These are phyloP conservation scores for Coelastrella sp. DNA, from an alignment of 139 green algal genomes.

Conservation along the genomic window DNA sequence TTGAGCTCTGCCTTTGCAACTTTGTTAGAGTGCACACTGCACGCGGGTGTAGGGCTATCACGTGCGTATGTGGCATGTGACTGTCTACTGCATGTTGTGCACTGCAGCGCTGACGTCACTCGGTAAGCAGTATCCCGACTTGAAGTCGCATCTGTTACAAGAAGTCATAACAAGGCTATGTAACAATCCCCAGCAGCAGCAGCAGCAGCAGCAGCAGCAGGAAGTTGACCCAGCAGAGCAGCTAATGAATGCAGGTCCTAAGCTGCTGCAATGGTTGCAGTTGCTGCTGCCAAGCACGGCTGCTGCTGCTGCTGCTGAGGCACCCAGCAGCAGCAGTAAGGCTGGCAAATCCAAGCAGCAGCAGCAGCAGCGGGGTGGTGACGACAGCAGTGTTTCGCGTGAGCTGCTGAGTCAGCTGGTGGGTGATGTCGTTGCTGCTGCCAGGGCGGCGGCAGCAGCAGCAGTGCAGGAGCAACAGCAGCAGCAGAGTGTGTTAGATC, in stretches of 20 bases:
- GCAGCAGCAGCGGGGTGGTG: not conserved
- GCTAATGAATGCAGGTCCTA: not conserved
- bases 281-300: not conserved
- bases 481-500: not conserved
- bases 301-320: not conserved
- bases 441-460: conserved; percentile 8
- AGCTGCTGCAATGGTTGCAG: not conserved
- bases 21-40: not conserved
- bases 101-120: conserved; percentile 41
- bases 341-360: not conserved
- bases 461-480: not conserved
- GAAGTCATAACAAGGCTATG: conserved; percentile 48
- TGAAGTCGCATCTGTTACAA: conserved; percentile 53
- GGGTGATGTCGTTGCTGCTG: not conserved
- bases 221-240: not conserved
- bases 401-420: conserved; percentile 16
- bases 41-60: not conserved
- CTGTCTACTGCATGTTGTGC: not conserved
- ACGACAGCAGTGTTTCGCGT: not conserved
- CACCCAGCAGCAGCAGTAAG: not conserved
- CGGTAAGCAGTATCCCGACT: conserved; percentile 37
- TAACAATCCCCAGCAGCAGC: not conserved
- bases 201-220: conserved; percentile 39
- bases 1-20: too few species aligned
- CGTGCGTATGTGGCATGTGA: too few species aligned